These are phyloP conservation scores for Macrocybe gigantea DNA, from an alignment of 768 basidiomycete genomes.

Conservation along the genomic window DNA sequence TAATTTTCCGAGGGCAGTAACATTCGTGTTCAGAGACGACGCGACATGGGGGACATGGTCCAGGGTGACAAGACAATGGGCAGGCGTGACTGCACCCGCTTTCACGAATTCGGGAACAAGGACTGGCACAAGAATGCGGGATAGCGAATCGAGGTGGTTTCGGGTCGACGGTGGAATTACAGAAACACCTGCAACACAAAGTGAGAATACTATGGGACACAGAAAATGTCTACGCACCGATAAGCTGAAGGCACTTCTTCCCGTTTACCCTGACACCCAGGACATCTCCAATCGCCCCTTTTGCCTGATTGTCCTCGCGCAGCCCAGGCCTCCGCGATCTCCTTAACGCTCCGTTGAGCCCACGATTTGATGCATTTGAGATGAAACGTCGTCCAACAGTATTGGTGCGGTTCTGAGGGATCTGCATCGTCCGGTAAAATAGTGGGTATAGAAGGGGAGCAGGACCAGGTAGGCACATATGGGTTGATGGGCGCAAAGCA, in stretches of 20 bases:
- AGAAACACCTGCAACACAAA: slow-evolving; percentile 65
- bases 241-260: slow-evolving; percentile 59
- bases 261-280: slow-evolving; percentile 86
- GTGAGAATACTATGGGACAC: background rate
- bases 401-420: slow-evolving; percentile 37
- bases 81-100: slow-evolving; percentile 76
- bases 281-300: slow-evolving; percentile 86
- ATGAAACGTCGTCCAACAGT: slow-evolving; percentile 91
- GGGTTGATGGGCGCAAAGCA: slow-evolving; percentile 82
- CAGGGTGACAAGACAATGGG: slow-evolving; percentile 84
- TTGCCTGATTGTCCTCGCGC: slow-evolving; percentile 57
- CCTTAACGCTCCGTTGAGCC: slow-evolving; percentile 79
- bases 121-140: slow-evolving; percentile 71
- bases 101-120: slow-evolving; percentile 55
- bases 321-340: slow-evolving; percentile 65
- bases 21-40: slow-evolving; percentile 75
- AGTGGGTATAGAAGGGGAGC: slow-evolving; percentile 58
- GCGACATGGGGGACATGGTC: slow-evolving; percentile 92
- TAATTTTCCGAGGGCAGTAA: slow-evolving; percentile 63
- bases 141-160: slow-evolving; percentile 62
- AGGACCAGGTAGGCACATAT: slow-evolving; percentile 82
- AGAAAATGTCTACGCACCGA: slow-evolving; percentile 36
- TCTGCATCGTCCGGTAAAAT: slow-evolving; percentile 22
- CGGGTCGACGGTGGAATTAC: slow-evolving; percentile 68
- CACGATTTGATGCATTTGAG: slow-evolving; percentile 84